A percentile compares a stretch with the other conserved stretches of the same genome.
These are phyloP conservation scores for Ehretia macrophylla DNA, from an alignment of 257 asterid genomes.

Conservation along the genomic window DNA sequence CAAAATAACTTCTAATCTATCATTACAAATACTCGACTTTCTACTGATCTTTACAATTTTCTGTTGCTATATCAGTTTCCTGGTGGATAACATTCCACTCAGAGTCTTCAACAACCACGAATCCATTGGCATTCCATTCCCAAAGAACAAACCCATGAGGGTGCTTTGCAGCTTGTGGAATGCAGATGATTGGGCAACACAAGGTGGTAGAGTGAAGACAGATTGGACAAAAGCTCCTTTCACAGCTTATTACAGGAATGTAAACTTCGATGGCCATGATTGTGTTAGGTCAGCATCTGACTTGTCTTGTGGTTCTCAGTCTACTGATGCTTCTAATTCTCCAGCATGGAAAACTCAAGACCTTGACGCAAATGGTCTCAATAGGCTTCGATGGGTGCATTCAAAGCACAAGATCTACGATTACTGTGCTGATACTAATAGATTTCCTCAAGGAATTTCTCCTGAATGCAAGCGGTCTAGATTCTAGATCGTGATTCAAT, in stretches of 20 bases:
- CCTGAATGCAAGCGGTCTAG: conserved; percentile 13
- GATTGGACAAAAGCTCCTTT: conserved; percentile 63
- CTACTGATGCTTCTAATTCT: not conserved
- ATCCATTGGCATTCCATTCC: conserved; percentile 42
- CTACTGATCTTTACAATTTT: not conserved
- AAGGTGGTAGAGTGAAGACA: conserved; percentile 63
- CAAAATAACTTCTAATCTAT: no score
- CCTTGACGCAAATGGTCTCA: conserved; percentile 35
- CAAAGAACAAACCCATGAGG: conserved; percentile 47
- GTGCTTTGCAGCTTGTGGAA: conserved; percentile 52
- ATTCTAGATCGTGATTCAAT: no score
- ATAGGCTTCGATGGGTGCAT: conserved; percentile 14
- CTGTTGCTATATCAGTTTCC: conserved; percentile 25
- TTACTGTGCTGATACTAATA: conserved; percentile 11
- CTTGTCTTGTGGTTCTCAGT: not conserved
- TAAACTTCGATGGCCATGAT: conserved; percentile 23
- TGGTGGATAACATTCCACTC: conserved; percentile 56
- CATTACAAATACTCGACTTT: no score
- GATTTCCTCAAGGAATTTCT: conserved; percentile 21
- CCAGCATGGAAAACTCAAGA: conserved; percentile 43
- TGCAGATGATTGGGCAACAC: conserved; percentile 72
- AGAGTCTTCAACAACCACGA: conserved; percentile 54
- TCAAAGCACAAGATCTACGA: conserved; percentile 18
- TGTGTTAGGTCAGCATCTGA: conserved; percentile 1
- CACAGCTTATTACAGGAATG: conserved; percentile 32